phyloP scores from a whole-genome alignment of 495 filamentous ascomycete genomes.

The Podospora tetraspora region DNA sequence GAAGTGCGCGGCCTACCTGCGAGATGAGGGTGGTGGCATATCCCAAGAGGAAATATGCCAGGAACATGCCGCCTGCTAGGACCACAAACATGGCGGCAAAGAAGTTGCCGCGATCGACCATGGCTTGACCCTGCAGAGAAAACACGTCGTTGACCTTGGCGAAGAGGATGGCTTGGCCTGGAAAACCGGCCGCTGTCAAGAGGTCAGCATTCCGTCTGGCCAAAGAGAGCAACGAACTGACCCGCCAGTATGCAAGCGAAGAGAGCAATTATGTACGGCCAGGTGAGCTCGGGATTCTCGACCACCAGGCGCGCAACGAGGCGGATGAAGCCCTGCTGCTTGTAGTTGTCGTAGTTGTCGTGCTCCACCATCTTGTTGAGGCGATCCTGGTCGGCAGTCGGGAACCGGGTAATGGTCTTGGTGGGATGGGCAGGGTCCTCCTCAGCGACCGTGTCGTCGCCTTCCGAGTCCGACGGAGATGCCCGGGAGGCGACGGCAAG shows the following conservation, averaged over 20 bases:
- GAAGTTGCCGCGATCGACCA: slow-evolving; percentile 41
- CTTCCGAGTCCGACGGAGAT: neutral
- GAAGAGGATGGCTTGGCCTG: slow-evolving; percentile 34
- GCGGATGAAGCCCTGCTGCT: slow-evolving; percentile 13
- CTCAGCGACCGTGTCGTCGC: slow-evolving; percentile 2
- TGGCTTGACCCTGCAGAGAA: slow-evolving; percentile 19
- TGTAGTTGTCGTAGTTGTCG: slow-evolving; percentile 20
- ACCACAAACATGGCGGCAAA: slow-evolving; percentile 54
- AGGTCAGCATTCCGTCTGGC: neutral
- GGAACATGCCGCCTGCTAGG: slow-evolving; percentile 37
- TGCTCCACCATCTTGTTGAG: slow-evolving; percentile 18
- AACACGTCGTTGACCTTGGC: slow-evolving; percentile 33
- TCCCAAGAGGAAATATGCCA: slow-evolving; percentile 42
- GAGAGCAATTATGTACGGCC: slow-evolving; percentile 9
- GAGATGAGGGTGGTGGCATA: slow-evolving; percentile 38
- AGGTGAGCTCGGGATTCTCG: slow-evolving; percentile 14
- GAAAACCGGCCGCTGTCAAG: slow-evolving; percentile 26
- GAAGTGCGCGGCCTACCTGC: slow-evolving; percentile 12
- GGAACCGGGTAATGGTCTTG: slow-evolving; percentile 26
- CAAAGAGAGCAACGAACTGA: neutral
- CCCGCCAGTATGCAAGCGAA: slow-evolving; percentile 3
- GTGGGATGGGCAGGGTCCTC: slow-evolving; percentile 27
- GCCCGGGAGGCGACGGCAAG: slow-evolving; percentile 21
- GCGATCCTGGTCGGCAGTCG: slow-evolving; percentile 17
- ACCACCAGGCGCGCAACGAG: slow-evolving; percentile 11